These are phyloP conservation scores for Paracoccidioides lutzii DNA, from an alignment of 2,329 filamentous ascomycete species.

Conservation along the genomic window DNA sequence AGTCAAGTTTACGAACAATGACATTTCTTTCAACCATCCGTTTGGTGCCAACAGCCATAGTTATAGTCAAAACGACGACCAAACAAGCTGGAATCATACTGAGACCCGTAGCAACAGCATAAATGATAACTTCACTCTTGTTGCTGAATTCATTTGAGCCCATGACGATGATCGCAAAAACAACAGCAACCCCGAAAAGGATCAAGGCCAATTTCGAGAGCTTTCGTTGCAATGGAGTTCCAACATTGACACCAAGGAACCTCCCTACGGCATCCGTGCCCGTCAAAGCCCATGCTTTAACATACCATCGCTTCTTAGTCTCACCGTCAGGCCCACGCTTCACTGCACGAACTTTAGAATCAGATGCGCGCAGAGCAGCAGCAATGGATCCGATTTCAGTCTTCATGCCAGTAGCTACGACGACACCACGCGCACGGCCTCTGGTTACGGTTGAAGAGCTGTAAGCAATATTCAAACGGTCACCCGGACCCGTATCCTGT, in stretches of 20 bases:
- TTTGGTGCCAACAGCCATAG: conserved; percentile 50
- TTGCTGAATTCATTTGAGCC: conserved; percentile 48
- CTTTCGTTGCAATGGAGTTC: conserved; percentile 57
- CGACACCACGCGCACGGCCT: conserved; percentile 47
- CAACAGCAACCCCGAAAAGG: conserved; percentile 52
- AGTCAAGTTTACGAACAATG: conserved; percentile 45
- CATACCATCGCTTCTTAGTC: conserved; percentile 42
- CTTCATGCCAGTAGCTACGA: conserved; percentile 47
- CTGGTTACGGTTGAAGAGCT: conserved; percentile 50
- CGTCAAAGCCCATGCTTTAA: conserved; percentile 40
- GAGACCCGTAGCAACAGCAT: conserved; percentile 47
- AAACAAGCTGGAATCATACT: conserved; percentile 52
- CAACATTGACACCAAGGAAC: conserved; percentile 55
- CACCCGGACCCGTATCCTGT: conserved; percentile 43
- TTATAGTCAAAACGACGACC: conserved; percentile 55
- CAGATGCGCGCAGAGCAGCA: conserved; percentile 47
- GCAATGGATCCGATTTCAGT: conserved; percentile 56
- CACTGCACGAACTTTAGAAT: conserved; percentile 39
- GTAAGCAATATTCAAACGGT: conserved; percentile 49
- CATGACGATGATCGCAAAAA: conserved; percentile 57
- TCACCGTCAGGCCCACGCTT: conserved; percentile 39
- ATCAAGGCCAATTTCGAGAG: conserved; percentile 54
- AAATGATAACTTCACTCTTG: conserved; percentile 50
- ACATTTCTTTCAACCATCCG: conserved; percentile 45
- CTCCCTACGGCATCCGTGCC: conserved; percentile 45